Percentiles rank a stretch among this genome's conserved stretches.
Evolutionary conservation across 345 rosid species (phyloP).

Genomic region (Hibiscus tridactylites): DNA sequence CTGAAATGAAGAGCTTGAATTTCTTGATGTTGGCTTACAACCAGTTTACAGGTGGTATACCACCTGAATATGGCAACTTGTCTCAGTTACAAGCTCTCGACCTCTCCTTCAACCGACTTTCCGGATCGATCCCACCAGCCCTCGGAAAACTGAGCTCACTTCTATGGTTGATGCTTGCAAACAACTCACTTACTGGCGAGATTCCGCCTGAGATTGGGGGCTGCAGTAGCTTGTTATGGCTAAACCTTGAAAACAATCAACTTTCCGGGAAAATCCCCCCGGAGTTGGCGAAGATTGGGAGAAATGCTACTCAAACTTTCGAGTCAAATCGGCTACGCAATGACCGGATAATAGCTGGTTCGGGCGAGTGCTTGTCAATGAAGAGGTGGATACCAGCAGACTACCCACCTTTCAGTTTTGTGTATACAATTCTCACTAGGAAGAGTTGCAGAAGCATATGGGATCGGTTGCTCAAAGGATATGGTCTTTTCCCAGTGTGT

Average conservation of each 20-base stretch:
- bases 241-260: slow-evolving; percentile 73
- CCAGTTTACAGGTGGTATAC: slow-evolving; percentile 58
- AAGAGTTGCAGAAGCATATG: slow-evolving; percentile 69
- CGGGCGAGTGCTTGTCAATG: slow-evolving; percentile 76
- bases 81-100: slow-evolving; percentile 63
- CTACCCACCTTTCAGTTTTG: slow-evolving; percentile 81
- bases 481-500: slow-evolving; percentile 58
- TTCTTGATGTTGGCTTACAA: slow-evolving; percentile 58
- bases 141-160: slow-evolving; percentile 65
- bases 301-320: slow-evolving; percentile 45
- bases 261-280: slow-evolving; percentile 57
- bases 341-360: slow-evolving; percentile 37
- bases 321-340: slow-evolving; percentile 29
- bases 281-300: slow-evolving; percentile 56
- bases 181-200: slow-evolving; percentile 54
- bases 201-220: slow-evolving; percentile 70
- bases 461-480: slow-evolving; percentile 65
- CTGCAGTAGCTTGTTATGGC: slow-evolving; percentile 77
- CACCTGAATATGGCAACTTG: slow-evolving; percentile 60
- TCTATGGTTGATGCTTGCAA: slow-evolving; percentile 92
- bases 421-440: slow-evolving; percentile 51
- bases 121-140: slow-evolving; percentile 56
- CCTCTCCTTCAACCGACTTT: slow-evolving; percentile 67
- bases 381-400: slow-evolving; percentile 93
- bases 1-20: slow-evolving; percentile 46